These are phyloP conservation scores for Neurospora sp. DNA, from an alignment of 495 filamentous ascomycete genomes.

Conservation along the genomic window DNA sequence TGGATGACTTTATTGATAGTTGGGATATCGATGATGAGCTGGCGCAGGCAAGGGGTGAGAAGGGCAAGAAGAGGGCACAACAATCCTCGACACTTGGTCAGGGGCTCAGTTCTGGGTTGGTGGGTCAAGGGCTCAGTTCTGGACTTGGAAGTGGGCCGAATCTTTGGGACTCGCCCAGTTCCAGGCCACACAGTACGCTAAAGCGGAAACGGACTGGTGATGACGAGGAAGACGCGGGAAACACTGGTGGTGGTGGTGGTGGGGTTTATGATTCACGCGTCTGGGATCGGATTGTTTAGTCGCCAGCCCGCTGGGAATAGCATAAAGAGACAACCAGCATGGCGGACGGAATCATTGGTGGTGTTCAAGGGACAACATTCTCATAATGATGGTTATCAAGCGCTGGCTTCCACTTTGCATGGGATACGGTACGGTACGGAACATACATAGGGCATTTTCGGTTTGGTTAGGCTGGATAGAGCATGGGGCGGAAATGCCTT, in stretches of 20 bases:
- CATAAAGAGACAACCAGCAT: not conserved
- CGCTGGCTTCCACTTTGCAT: not conserved
- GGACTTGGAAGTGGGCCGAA: not conserved
- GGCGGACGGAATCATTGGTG: not conserved
- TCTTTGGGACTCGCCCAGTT: constrained; percentile 9
- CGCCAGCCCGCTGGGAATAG: not conserved
- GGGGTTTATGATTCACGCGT: not conserved
- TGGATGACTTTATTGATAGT: constrained; percentile 29
- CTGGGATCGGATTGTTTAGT: not conserved
- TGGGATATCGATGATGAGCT: constrained; percentile 34
- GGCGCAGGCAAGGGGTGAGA: constrained; percentile 13
- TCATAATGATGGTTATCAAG: not conserved
- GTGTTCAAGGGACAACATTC: not conserved
- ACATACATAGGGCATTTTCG: not conserved
- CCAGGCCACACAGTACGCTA: not conserved
- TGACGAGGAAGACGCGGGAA: not conserved
- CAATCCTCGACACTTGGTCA: not conserved
- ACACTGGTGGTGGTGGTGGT: no score
- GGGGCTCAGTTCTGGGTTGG: not conserved
- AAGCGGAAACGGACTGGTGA: not conserved
- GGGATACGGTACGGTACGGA: not conserved
- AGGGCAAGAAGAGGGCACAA: constrained; percentile 1
- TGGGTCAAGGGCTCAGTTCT: not conserved
- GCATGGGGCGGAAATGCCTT: not conserved
- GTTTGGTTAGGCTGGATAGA: not conserved